Conservation (phyloP, 225 moss, liverwort and hornwort species). For the Neckera pumila region DNA sequence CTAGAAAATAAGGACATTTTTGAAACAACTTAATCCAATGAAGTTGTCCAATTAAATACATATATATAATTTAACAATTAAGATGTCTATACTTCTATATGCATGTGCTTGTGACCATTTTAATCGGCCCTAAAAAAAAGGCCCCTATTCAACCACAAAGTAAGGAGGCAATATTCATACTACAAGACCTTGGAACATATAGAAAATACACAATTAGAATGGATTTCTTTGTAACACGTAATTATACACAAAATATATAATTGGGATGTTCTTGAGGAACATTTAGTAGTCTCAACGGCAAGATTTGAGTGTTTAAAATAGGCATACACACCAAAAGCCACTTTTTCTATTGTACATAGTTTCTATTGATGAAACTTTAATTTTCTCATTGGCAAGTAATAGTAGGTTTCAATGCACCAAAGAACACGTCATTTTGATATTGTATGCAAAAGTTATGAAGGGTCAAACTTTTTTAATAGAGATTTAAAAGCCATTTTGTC, state of each 20-base stretch:
- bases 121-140: rapidly evolving
- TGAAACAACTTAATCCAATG: background rate
- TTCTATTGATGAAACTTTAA: background rate
- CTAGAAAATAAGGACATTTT: background rate
- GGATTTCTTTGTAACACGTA: background rate
- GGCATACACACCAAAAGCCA: rapidly evolving
- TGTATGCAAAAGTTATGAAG: background rate
- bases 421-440: background rate
- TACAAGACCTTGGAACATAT: background rate
- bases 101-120: background rate
- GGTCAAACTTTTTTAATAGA: background rate
- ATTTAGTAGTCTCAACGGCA: background rate
- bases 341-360: background rate
- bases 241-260: background rate
- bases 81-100: background rate
- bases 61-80: no score
- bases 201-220: background rate
- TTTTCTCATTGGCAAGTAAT: background rate
- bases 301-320: background rate
- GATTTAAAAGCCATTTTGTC: background rate
- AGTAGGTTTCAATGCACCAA: background rate
- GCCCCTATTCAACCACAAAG: background rate
- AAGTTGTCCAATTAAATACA: background rate
- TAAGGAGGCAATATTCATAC: background rate
- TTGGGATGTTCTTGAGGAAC: background rate